Evolutionary conservation across 179 eudicot species (phyloP).

Genomic region (Corrigiola litoralis): DNA sequence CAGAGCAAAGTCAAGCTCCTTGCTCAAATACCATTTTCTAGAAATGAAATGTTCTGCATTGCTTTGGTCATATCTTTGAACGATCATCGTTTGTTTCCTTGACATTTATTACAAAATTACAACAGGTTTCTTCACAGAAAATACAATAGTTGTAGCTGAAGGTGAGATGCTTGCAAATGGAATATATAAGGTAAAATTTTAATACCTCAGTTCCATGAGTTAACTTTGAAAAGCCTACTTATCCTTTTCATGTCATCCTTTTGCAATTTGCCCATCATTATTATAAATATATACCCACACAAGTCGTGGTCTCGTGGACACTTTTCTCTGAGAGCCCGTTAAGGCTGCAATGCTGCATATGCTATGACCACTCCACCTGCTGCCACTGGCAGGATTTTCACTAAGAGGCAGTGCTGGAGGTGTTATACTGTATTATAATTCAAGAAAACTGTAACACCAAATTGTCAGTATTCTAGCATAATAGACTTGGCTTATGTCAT

Average conservation of each 20-base stretch:
- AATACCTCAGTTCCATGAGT: not conserved
- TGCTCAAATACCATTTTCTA: not conserved
- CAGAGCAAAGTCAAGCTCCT: not conserved
- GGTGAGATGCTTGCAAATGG: slow-evolving; percentile 84
- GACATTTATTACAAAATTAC: slow-evolving; percentile 73
- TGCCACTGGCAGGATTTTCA: too few species aligned
- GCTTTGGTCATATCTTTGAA: not conserved
- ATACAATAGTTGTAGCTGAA: slow-evolving; percentile 90
- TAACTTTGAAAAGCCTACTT: not conserved
- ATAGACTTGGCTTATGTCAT: too few species aligned
- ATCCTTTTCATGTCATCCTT: not conserved
- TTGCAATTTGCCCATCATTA: not conserved
- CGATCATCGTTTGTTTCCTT: slow-evolving; percentile 36
- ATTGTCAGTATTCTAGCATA: too few species aligned
- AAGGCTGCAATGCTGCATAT: too few species aligned
- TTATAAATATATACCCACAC: too few species aligned
- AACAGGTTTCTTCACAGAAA: slow-evolving; percentile 79
- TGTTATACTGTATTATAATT: too few species aligned
- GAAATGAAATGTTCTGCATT: not conserved
- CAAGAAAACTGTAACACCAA: too few species aligned
- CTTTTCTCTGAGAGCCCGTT: too few species aligned
- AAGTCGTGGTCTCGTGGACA: too few species aligned
- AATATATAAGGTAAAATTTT: slow-evolving; percentile 59
- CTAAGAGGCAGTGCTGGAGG: too few species aligned
- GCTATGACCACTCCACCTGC: too few species aligned